A percentile compares a stretch with the other conserved stretches of the same genome.
Conservation (phyloP, 345 rosid genomes). For the Eucalyptus virginea region DNA sequence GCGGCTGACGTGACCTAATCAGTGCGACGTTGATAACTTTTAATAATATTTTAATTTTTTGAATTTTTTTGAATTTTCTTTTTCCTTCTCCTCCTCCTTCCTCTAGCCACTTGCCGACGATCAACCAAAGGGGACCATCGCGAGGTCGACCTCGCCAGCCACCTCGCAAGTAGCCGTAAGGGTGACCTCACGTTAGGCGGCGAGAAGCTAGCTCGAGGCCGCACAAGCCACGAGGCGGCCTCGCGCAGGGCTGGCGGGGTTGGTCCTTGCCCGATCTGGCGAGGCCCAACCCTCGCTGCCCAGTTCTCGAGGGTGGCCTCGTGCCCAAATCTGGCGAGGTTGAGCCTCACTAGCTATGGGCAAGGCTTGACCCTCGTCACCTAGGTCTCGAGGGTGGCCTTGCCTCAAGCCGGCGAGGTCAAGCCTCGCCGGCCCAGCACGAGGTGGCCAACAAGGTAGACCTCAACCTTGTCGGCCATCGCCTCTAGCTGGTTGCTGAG, state of each 20-base stretch:
- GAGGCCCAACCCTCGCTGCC: fast-evolving
- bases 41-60: too few species aligned
- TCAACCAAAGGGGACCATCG: fast-evolving
- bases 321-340: fast-evolving
- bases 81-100: too few species aligned
- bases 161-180: fast-evolving
- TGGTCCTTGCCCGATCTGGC: fast-evolving
- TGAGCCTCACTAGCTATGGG: too few species aligned
- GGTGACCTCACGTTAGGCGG: fast-evolving
- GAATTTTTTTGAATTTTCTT: too few species aligned
- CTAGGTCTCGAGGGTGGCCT: too few species aligned
- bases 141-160: fast-evolving
- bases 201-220: too few species aligned
- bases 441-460: too few species aligned
- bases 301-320: fast-evolving
- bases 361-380: fast-evolving
- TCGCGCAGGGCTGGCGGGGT: fast-evolving
- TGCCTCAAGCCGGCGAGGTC: fast-evolving
- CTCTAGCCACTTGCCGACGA: fast-evolving
- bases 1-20: fast-evolving
- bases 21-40: fast-evolving
- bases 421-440: fast-evolving
- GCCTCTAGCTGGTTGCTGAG: fast-evolving
- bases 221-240: fast-evolving
- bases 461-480: too few species aligned